phyloP scores from a whole-genome alignment of 345 rosid species.

The Cardamine occulta region DNA sequence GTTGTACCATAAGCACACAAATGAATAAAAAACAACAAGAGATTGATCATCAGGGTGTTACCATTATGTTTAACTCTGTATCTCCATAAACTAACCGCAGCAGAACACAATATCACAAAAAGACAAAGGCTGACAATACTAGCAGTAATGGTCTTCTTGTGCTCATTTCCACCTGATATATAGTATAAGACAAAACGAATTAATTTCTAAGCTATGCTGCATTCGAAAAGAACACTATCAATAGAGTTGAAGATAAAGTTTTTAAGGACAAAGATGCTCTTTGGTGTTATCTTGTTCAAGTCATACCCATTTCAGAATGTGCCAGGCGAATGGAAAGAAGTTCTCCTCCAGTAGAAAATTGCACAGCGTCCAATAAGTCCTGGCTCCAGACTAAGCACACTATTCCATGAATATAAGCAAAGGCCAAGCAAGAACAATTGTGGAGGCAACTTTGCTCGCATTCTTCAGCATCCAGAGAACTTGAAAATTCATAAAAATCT shows the following conservation, averaged over 20 bases:
- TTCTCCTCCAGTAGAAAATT: conserved; percentile 1
- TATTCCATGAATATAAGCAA: conserved; percentile 14
- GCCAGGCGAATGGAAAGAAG: conserved; percentile 32
- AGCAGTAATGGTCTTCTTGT: background rate
- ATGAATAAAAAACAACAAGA: background rate
- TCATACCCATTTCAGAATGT: conserved; percentile 21
- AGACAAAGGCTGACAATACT: conserved; percentile 8
- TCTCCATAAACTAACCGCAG: conserved; percentile 15
- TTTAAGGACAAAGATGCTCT: background rate
- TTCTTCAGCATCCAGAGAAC: background rate
- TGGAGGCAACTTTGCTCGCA: conserved; percentile 10
- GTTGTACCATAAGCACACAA: no score
- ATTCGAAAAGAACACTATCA: background rate
- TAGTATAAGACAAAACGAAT: background rate
- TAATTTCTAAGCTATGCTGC: background rate
- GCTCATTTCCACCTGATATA: conserved; percentile 8
- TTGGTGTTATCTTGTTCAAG: background rate
- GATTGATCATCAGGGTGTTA: background rate
- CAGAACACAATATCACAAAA: conserved; percentile 11
- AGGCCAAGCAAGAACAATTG: conserved; percentile 44
- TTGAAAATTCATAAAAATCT: background rate
- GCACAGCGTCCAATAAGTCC: conserved; percentile 4
- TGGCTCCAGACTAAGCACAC: conserved; percentile 33
- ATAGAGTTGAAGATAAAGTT: background rate
- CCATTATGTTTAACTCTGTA: conserved; percentile 15